A percentile compares a stretch with the other conserved stretches of the same genome.
These are phyloP conservation scores for Citrus trifoliata DNA, from an alignment of 345 rosid species.

Conservation along the genomic window DNA sequence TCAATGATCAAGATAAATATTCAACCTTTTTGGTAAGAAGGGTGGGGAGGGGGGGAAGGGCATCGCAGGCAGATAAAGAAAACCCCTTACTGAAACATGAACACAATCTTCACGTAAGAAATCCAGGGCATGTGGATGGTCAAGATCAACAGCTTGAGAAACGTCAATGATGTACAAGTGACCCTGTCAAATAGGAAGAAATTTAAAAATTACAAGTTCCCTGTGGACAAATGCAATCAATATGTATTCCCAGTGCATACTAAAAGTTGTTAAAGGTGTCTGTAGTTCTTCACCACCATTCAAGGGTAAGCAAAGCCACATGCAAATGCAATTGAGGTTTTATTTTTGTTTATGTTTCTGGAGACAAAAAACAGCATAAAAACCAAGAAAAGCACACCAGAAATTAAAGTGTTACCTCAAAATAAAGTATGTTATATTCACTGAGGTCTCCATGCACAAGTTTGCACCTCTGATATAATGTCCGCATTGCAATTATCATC, in stretches of 20 bases:
- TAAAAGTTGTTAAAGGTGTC: neutral
- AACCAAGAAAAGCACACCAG: neutral
- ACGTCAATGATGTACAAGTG: slow-evolving; percentile 91
- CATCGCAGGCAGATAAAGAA: neutral
- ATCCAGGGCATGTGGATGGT: slow-evolving; percentile 90
- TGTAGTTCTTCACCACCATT: neutral
- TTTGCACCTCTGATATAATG: slow-evolving; percentile 87
- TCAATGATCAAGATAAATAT: neutral
- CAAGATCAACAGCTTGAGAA: slow-evolving; percentile 94
- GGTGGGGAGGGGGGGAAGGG: too few relatives aligned
- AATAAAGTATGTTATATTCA: slow-evolving; percentile 91
- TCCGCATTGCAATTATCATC: slow-evolving; percentile 82
- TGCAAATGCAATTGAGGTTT: neutral
- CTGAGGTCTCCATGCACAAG: slow-evolving; percentile 97
- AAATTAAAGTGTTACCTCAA: slow-evolving; percentile 51
- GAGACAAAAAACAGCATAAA: neutral
- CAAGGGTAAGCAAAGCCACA: neutral
- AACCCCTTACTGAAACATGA: slow-evolving; percentile 81
- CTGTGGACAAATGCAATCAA: neutral
- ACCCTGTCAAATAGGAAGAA: slow-evolving; percentile 47
- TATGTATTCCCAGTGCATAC: neutral
- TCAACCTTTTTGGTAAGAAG: neutral
- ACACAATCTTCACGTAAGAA: slow-evolving; percentile 91
- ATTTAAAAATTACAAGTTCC: neutral
- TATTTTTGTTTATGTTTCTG: neutral